Evolutionary conservation across 2,329 filamentous ascomycete genomes (phyloP), one percentile per base, ranked within the genome.

Genomic region (Colletotrichum zoysiae): DNA sequence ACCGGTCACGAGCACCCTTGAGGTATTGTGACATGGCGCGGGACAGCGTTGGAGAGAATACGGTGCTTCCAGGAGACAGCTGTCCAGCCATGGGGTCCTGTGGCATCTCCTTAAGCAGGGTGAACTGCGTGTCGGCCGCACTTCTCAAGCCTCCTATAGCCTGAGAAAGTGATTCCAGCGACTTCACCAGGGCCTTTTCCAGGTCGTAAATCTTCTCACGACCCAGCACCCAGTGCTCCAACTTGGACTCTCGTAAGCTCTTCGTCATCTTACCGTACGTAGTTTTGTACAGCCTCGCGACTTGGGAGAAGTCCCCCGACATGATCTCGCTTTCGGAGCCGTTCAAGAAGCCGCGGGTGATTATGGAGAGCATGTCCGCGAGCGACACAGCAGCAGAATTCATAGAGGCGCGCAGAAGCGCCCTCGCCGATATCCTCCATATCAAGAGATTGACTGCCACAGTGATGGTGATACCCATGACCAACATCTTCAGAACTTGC

Each of bases 81-180:
- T 78, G 75, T 9, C 77, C 77, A 2, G 78, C 76, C 12, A 78
- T 76, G 18, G 78, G 74, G 5, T 78, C 79, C 9, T 75, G 75
- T 14, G 82, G 80, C 3, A 82, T 85, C 78, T 96, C 93, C 73
- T 91, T 91, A 44, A 97, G 85, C 42, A 98, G 87, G 20, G 92
- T 89, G 78, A 98, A 97, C 78, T 99, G 95, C 30, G 95, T 95
- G 70, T 92, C 89, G 35, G 96, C 93, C 44, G 96, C 95, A 84
- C 95, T 97, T 75, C 95, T 89, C 77, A 99, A 84, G 9, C 95
- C 96, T 79, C 95, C 95, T 74, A 98, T 92, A 75, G 94, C 95
- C 79, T 98, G 95, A 5, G 94, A 91, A 38, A 98, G 86, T 58
- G 90, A 91, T 79, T 97, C 94, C 77, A 98, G 89, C 75, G 93